Percentiles rank a stretch among this genome's conserved stretches.
Evolutionary conservation across 1,284 basidiomycete genomes (phyloP).

Genomic region (Ganoderma resinaceum): DNA sequence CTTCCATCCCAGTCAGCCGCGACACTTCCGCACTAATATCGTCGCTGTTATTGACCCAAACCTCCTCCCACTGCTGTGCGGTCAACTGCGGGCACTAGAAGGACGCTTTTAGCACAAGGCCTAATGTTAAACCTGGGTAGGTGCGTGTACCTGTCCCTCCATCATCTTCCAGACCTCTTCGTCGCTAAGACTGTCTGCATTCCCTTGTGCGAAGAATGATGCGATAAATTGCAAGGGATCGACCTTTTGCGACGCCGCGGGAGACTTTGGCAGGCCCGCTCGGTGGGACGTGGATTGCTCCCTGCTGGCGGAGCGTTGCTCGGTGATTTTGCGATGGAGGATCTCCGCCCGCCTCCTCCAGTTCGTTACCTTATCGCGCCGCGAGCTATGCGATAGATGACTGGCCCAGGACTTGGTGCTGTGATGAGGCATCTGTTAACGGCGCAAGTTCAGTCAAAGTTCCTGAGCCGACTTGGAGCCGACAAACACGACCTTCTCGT

Average conservation of each 20-base stretch:
- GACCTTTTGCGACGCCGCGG: neutral
- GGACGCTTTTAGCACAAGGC: conserved; percentile 1
- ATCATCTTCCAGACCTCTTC: conserved; percentile 53
- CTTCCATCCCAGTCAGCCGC: conserved; percentile 11
- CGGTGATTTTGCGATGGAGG: conserved; percentile 41
- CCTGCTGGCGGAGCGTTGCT: neutral
- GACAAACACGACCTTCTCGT: conserved; percentile 46
- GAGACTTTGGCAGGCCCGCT: neutral
- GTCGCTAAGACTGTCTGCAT: conserved; percentile 52
- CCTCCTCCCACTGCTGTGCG: conserved; percentile 58
- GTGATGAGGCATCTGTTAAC: conserved; percentile 56
- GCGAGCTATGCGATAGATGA: neutral
- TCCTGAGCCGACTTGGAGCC: neutral
- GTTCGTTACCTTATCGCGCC: conserved; percentile 16
- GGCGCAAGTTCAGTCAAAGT: neutral
- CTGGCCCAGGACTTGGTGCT: conserved; percentile 45
- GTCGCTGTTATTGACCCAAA: conserved; percentile 54
- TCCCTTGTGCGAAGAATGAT: conserved; percentile 57
- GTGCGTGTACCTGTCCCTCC: conserved; percentile 34
- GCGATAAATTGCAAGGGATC: conserved; percentile 56
- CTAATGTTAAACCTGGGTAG: neutral
- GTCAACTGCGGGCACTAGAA: conserved; percentile 55
- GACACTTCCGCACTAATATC: conserved; percentile 45
- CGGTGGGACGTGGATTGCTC: neutral
- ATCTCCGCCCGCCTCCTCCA: conserved; percentile 45